Evolutionary conservation across 495 filamentous ascomycete species (phyloP), one percentile per base, ranked within the genome.

Genomic region (Neurospora intermedia): DNA sequence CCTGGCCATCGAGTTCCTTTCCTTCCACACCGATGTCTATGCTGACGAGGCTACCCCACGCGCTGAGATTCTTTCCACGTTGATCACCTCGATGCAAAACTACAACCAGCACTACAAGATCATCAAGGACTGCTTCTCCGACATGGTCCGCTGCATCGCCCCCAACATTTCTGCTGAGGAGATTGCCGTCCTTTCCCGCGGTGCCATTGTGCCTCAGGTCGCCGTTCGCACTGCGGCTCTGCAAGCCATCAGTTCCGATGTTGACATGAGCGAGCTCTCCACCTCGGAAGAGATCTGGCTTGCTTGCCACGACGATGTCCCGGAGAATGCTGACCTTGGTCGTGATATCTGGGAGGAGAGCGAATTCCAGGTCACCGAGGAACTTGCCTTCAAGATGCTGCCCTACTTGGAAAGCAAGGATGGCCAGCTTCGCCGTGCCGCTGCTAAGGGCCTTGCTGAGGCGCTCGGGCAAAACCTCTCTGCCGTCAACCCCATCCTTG

Each of bases 211-310:
- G 15, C 84, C 92, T 0, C 91, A 98, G 74, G 82, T 88, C 3
- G 87, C 91, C 69, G 94, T 99, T 35, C 87, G 96, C 69, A 92
- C 90, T n/a, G 89, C 95, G 15, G 90, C 93, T 1, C 83, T 99
- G n/a, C 94, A 98, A 79, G 91, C 92, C 10, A 94, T 98, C 78
- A 91, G 93, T 75, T 88, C 92, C 31, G 93, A 98, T 77, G 89
- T 98, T 46, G 95, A 98, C 76, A 85, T 99, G 84, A 94, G 89
- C 69, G 93, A 97, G 70, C 84, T 92, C 38, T 88, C 90, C 41
- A 95, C 93, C 78, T 94, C 90, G 10, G 92, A 94, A 73, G 93
- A 98, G 76, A 91, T 98, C 15, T 98, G 95, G 95, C 85, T 99
- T 31, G 91, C 90, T 70, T 95, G 89, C 80, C 94, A 98, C 77